Conservation (phyloP, 805 yeast species). For the Pichia californica region DNA sequence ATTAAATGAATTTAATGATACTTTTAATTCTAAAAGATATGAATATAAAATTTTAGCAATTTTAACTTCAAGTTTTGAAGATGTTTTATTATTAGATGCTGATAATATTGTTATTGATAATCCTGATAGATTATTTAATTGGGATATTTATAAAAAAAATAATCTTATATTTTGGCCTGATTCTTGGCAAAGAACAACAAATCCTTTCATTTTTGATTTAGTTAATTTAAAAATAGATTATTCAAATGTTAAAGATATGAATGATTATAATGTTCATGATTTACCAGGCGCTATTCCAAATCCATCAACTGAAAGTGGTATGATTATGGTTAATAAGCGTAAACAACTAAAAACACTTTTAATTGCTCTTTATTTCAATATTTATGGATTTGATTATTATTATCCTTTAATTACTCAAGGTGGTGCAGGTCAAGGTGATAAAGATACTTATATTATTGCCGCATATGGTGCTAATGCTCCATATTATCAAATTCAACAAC, state of each 20-base stretch:
- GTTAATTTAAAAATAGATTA: conserved; percentile 11
- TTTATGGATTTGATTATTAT: conserved; percentile 57
- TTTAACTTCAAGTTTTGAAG: conserved; percentile 39
- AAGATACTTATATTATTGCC: conserved; percentile 69
- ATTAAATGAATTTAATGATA: conserved; percentile 15
- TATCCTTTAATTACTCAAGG: conserved; percentile 67
- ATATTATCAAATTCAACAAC: conserved; percentile 44
- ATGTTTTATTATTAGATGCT: conserved; percentile 43
- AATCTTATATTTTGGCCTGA: conserved; percentile 62
- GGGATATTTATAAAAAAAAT: conserved; percentile 35
- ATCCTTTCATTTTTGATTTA: conserved; percentile 47
- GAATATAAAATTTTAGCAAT: conserved; percentile 48
- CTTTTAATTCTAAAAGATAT: conserved; percentile 36
- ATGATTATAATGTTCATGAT: conserved; percentile 47
- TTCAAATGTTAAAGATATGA: conserved; percentile 5
- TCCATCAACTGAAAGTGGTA: conserved; percentile 66
- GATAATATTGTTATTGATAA: conserved; percentile 41
- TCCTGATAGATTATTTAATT: conserved; percentile 41
- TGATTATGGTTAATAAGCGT: conserved; percentile 52
- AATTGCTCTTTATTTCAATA: conserved; percentile 56
- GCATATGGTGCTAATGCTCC: conserved; percentile 37
- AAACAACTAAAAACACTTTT: conserved; percentile 49
- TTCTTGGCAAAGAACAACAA: conserved; percentile 63
- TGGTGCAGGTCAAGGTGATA: conserved; percentile 73
- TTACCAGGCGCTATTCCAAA: conserved; percentile 60